phyloP scores from a whole-genome alignment of 2,329 filamentous ascomycete species.

The Xenosphaeropsis pyriputrescens region DNA sequence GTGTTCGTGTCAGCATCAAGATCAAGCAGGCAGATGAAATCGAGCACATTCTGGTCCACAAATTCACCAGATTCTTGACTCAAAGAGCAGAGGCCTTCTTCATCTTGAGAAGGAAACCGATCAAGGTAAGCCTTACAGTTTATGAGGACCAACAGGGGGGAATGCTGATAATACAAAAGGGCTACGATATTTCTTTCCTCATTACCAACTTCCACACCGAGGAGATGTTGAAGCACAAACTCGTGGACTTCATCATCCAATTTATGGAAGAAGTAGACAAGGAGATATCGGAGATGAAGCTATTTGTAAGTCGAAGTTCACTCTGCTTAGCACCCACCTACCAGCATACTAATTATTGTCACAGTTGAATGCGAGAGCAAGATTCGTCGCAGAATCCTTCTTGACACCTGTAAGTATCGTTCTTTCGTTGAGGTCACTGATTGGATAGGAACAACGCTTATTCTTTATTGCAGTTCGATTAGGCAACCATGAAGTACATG shows the following conservation, averaged over 20 bases:
- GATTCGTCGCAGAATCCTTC: constrained; percentile 98
- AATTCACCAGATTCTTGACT: constrained; percentile 93
- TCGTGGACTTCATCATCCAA: constrained; percentile 97
- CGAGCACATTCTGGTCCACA: constrained; percentile 94
- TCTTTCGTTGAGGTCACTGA: not conserved
- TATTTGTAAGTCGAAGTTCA: constrained; percentile 62
- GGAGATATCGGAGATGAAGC: constrained; percentile 99
- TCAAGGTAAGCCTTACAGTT: constrained; percentile 51
- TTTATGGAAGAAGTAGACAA: constrained; percentile 99
- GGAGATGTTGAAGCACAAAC: constrained; percentile 96
- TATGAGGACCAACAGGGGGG: not conserved
- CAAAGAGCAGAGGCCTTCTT: constrained; percentile 96
- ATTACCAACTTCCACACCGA: constrained; percentile 99
- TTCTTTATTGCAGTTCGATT: not conserved
- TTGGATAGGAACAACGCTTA: not conserved
- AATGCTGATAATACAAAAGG: constrained; percentile 31
- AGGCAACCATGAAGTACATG: no score
- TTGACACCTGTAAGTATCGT: constrained; percentile 63
- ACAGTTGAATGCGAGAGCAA: constrained; percentile 86
- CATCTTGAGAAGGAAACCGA: constrained; percentile 84
- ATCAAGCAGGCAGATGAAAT: constrained; percentile 99
- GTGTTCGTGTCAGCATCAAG: constrained; percentile 91
- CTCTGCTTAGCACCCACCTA: not conserved
- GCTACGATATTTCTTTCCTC: constrained; percentile 96
- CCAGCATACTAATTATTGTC: constrained; percentile 17